Conservation (phyloP, 1,284 basidiomycete genomes). For the Bondarzewia mesenterica region DNA sequence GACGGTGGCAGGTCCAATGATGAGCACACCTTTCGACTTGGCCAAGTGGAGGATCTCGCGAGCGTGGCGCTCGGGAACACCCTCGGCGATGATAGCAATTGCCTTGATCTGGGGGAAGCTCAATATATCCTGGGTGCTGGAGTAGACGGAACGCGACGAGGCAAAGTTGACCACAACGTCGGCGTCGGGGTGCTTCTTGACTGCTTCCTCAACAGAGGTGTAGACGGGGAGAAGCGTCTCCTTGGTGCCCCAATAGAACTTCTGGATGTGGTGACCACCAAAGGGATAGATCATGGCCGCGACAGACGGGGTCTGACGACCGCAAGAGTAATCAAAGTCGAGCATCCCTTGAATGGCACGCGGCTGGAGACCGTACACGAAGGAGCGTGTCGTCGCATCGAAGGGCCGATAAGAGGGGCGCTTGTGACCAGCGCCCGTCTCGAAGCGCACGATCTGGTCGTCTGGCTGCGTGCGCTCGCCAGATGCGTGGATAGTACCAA, state of each 20-base stretch:
- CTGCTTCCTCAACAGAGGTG: constrained; percentile 88
- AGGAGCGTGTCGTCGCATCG: constrained; percentile 86
- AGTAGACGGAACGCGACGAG: constrained; percentile 90
- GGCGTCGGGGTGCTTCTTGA: constrained; percentile 92
- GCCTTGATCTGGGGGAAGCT: constrained; percentile 67
- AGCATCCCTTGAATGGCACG: constrained; percentile 99
- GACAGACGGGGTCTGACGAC: constrained; percentile 87
- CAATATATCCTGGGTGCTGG: constrained; percentile 87
- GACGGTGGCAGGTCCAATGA: constrained; percentile 97
- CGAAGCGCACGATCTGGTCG: constrained; percentile 88
- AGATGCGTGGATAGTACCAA: constrained; percentile 74
- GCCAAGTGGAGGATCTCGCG: constrained; percentile 93
- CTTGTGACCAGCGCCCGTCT: constrained; percentile 32
- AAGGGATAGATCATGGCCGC: constrained; percentile 99
- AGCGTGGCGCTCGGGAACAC: constrained; percentile 96
- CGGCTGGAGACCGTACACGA: constrained; percentile 97
- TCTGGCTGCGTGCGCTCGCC: constrained; percentile 80
- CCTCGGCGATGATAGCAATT: constrained; percentile 95
- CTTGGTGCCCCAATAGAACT: constrained; percentile 99
- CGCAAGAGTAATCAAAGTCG: constrained; percentile 99
- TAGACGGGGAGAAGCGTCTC: constrained; percentile 98
- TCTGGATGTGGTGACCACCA: constrained; percentile 99
- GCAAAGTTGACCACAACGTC: constrained; percentile 99
- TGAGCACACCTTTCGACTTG: constrained; percentile 80
- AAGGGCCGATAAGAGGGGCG: constrained; percentile 87